Evolutionary conservation across 176 grass and related monocot genomes (phyloP), one percentile per base, ranked within the genome.

Genomic region (Luzula sylvatica): DNA sequence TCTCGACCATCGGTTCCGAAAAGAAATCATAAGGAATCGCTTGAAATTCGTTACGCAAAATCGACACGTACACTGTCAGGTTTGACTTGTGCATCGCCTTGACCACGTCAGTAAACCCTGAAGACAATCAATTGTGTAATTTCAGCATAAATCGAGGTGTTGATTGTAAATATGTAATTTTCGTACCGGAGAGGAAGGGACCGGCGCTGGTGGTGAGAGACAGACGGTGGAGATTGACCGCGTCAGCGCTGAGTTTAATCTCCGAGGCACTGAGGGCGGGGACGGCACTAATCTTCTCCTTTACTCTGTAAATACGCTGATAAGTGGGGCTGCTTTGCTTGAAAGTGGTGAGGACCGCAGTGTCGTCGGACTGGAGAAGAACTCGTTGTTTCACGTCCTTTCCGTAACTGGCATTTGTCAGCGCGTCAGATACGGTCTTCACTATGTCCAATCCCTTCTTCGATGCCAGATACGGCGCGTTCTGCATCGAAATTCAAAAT

Each of bases 31-130:
- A 98, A 4, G 75, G 78, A 18, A 98, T 72, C 26, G 71, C 61
- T 51, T 71, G 46, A 64, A 83, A 98, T 85, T 98, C 92, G 55
- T 98, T 98, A 61, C 58, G 75, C 63, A 98, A 78, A 49, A 79
- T 64, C 8, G 77, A 82, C 13, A 98, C 24, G 18, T 55, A 73
- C 15, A 98, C 67, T 42, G 65, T 76, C 28, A 98, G 2, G 46
- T 90, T 90, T 28, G 81, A 77, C 46, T 44, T 67, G 8, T 77
- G 84, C 46, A 90, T 17, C 26, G 46, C 64, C 7, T 24, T 3
- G 1, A 75, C 81, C 30, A 82, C 63, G 19, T 69, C 46, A 17
- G 71, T 96, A 51, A 82, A 86, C n/a, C 46, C 60, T 64, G 21
- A 61, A 61, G 45, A 20, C 26, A 50, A 17, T 23, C 27, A 29